Base-by-base conservation (phyloP, 768 basidiomycete genomes). In the Gloeophyllum trabeum region DNA sequence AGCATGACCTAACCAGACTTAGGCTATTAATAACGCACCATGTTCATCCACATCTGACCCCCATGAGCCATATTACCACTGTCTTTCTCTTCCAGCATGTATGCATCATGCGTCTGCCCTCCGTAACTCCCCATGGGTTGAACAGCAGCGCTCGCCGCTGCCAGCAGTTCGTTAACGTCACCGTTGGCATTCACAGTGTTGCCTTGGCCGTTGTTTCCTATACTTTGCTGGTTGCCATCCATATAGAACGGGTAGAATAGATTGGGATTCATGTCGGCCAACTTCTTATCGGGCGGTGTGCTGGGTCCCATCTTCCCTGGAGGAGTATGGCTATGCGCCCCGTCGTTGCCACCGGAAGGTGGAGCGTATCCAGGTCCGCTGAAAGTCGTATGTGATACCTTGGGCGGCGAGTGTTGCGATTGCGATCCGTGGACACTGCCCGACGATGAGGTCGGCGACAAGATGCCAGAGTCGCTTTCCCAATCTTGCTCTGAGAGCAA, bases 161-260 rank as follows among this genome's bases (percentile, higher is more conserved):
- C 74, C 48, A 84, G 61, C 41, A 82, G 54, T 21, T 73, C 70
- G 25, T 60, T 63, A 47, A 75, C 79, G 38, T 76, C 75, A 21
- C 47, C 55, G 13, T 43, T 46, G 26, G 54, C 58, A 12, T 42
- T 52, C 26, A 16, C 54, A 7, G 25, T 37, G 14, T 35, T 36
- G 24, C 36, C 49, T 7, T 12, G 20, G 7, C 36, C 36, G 36
- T 37, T 37, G 20, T 10, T 37, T 7, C 36, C 36, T 32, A 16
- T 10, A 10, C 10, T 32, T 41, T 20, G 16, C 50, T 45, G 22
- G 54, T 26, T 41, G 52, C 43, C 35, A 48, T 85, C 82, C 0
- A 82, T 78, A 52, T 70, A 85, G 64, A 85, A 84, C 0, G 85
- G 85, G 51, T 83, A 89, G 61, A 89, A 88, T 35, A 86, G 58